Evolutionary conservation across 225 moss, liverwort and hornwort species (phyloP).

Genomic region (Climacium dendroides): DNA sequence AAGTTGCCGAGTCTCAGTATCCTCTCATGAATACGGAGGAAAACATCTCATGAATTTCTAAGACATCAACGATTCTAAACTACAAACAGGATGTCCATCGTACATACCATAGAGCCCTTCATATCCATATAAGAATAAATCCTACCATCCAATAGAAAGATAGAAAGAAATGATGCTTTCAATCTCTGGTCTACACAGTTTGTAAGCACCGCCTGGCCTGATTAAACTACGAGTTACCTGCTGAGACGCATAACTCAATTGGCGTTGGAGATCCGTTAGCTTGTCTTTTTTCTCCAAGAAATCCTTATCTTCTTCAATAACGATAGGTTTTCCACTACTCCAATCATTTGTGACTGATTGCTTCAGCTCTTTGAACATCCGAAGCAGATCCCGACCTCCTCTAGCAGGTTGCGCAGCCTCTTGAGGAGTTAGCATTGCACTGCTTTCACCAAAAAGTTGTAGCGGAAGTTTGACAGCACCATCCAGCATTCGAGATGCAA

Average conservation of each 20-base stretch:
- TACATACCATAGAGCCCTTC: background rate
- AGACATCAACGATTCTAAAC: background rate
- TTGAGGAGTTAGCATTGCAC: conserved; percentile 55
- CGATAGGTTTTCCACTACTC: conserved; percentile 71
- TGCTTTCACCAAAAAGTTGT: conserved; percentile 92
- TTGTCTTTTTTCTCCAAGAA: conserved; percentile 88
- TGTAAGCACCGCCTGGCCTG: background rate
- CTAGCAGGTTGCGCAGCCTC: conserved; percentile 84
- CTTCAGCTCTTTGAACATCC: conserved; percentile 90
- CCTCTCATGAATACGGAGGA: background rate
- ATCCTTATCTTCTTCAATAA: conserved; percentile 84
- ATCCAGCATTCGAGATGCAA: conserved; percentile 94
- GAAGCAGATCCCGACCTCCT: conserved; percentile 82
- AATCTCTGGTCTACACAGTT: background rate
- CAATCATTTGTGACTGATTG: conserved; percentile 96
- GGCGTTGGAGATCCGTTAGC: conserved; percentile 71
- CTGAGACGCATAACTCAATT: conserved; percentile 92
- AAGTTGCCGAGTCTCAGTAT: background rate
- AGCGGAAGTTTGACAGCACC: conserved; percentile 96
- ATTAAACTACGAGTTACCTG: conserved; percentile 37
- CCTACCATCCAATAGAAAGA: background rate
- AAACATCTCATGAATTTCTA: background rate
- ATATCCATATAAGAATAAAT: background rate
- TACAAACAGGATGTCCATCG: background rate
- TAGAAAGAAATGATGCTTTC: background rate